Percentiles rank a stretch among this genome's conserved stretches.
Conservation (phyloP, 2,329 filamentous ascomycete genomes). For the Bipolaris victoriae region DNA sequence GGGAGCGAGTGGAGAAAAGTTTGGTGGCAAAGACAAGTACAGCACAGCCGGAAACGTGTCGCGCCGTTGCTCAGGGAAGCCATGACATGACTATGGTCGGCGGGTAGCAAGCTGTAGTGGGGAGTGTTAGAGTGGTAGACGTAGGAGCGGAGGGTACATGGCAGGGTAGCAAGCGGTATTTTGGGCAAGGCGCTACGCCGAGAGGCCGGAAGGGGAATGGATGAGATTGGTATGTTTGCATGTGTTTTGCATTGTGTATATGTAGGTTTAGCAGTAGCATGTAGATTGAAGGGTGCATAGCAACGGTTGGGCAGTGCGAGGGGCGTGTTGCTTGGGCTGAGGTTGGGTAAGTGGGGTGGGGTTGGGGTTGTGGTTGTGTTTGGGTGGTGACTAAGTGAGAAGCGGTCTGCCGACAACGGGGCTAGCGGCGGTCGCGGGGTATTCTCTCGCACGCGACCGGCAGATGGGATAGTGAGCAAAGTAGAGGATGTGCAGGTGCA, state of each 20-base stretch:
- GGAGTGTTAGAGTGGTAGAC: conserved; percentile 5
- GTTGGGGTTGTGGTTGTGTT: not conserved
- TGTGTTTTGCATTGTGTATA: conserved; percentile 21
- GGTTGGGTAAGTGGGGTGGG: conserved; percentile 7
- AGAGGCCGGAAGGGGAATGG: not conserved
- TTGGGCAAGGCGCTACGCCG: not conserved
- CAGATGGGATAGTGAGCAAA: conserved; percentile 8
- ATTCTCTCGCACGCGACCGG: conserved; percentile 11
- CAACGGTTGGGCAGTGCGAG: conserved; percentile 35
- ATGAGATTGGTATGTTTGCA: not conserved
- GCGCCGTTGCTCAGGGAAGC: conserved; percentile 63
- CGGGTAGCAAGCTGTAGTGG: conserved; percentile 10
- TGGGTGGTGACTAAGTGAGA: conserved; percentile 9
- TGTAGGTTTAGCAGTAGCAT: conserved; percentile 1
- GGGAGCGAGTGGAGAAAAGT: conserved; percentile 60
- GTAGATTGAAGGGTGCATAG: conserved; percentile 16
- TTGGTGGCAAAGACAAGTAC: conserved; percentile 69
- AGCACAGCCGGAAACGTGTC: conserved; percentile 68
- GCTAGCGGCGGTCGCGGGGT: conserved; percentile 23
- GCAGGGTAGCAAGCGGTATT: not conserved
- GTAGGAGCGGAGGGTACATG: conserved; percentile 1
- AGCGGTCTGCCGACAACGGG: conserved; percentile 18
- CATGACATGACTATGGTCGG: conserved; percentile 23
- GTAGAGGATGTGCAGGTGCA: conserved; percentile 1
- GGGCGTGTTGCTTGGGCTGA: conserved; percentile 25